These are phyloP conservation scores for Yamadazyma trypodendri DNA, from an alignment of 1,139 yeast species.

Conservation along the genomic window DNA sequence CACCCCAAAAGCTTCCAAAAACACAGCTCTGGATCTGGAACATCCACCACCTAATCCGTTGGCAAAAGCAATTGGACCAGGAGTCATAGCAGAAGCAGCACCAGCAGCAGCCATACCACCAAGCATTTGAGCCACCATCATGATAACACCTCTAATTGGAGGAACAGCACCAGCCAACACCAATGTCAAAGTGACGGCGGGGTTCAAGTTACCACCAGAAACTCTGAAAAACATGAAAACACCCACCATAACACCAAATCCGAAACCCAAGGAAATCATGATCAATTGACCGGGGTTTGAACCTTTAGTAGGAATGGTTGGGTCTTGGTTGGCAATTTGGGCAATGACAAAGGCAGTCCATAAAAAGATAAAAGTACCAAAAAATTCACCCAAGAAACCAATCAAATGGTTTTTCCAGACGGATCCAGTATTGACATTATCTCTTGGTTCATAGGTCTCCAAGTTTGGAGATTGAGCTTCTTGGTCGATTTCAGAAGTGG, in stretches of 20 bases:
- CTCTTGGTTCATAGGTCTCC: constrained; percentile 31
- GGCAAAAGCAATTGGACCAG: constrained; percentile 73
- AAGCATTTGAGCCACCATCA: constrained; percentile 67
- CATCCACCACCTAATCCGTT: constrained; percentile 72
- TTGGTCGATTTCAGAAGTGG: constrained; percentile 23
- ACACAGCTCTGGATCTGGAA: constrained; percentile 73
- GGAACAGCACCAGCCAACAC: constrained; percentile 70
- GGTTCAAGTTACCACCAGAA: constrained; percentile 90
- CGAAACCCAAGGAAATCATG: constrained; percentile 86
- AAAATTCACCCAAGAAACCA: constrained; percentile 57
- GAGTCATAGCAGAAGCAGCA: constrained; percentile 84
- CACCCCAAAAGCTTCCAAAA: constrained; percentile 83
- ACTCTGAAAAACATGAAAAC: constrained; percentile 75
- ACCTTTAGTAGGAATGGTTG: constrained; percentile 36
- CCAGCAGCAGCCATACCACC: constrained; percentile 95
- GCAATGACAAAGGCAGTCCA: constrained; percentile 85
- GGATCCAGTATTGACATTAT: constrained; percentile 17
- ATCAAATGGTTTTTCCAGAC: constrained; percentile 33
- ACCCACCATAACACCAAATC: constrained; percentile 77
- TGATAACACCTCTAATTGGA: constrained; percentile 66
- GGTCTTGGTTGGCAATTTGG: constrained; percentile 75
- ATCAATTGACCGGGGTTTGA: constrained; percentile 68
- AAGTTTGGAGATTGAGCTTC: constrained; percentile 28
- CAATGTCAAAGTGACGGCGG: constrained; percentile 79
- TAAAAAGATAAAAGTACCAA: constrained; percentile 82